Percentiles rank a stretch among this genome's conserved stretches.
phyloP scores from a whole-genome alignment of 2,329 filamentous ascomycete genomes.

The Piedraia hortae region DNA sequence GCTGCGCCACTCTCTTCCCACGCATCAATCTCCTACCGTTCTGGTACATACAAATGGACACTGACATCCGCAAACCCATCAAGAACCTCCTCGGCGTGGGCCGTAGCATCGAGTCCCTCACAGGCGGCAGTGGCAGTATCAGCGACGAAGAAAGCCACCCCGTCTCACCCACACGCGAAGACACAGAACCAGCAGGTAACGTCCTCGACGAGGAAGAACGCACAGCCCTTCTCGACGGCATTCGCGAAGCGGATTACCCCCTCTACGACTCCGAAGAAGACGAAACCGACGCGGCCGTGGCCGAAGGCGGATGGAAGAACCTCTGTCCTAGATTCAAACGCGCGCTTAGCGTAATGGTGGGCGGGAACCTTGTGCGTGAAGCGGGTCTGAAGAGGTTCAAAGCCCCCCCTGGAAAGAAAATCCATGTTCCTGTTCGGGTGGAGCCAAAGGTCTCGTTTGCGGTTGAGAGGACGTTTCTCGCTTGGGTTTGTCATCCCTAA shows the following conservation, averaged over 20 bases:
- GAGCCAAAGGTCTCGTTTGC: conserved; percentile 97
- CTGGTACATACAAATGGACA: conserved; percentile 96
- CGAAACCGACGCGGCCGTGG: conserved; percentile 43
- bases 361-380: too few species aligned
- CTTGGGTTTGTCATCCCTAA: conserved; percentile 36
- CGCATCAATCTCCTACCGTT: conserved; percentile 77
- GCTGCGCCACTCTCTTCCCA: conserved; percentile 66
- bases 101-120: conserved; percentile 47
- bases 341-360: too few species aligned
- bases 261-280: conserved; percentile 70
- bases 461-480: conserved; percentile 80
- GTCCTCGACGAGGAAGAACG: conserved; percentile 58
- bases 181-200: conserved; percentile 24
- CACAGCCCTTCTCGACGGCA: conserved; percentile 36
- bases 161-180: conserved; percentile 21
- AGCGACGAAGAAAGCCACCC: conserved; percentile 40
- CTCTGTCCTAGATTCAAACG: too few species aligned
- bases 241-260: too few species aligned
- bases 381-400: conserved; percentile 32
- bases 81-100: conserved; percentile 79
- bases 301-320: conserved; percentile 50
- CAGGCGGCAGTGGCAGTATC: too few species aligned
- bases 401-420: conserved; percentile 58
- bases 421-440: conserved; percentile 83
- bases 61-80: conserved; percentile 82